Evolutionary conservation across 768 basidiomycete genomes (phyloP).

Genomic region (Amanita exitialis): DNA sequence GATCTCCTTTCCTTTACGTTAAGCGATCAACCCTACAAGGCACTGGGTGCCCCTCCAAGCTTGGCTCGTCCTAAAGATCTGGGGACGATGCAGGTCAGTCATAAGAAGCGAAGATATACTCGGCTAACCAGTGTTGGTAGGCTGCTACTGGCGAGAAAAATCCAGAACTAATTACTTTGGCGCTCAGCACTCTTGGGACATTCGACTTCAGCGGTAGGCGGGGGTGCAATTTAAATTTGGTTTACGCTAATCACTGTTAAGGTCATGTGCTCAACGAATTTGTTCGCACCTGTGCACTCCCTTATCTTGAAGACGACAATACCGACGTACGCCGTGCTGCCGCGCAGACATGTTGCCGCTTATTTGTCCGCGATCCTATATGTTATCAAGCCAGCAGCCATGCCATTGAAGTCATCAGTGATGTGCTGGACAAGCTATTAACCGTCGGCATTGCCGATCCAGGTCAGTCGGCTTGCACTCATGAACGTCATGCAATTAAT

Average conservation of each 20-base stretch:
- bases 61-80: conserved; percentile 44
- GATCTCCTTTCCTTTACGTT: conserved; percentile 77
- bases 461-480: conserved; percentile 36
- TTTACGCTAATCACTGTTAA: conserved; percentile 15
- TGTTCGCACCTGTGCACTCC: conserved; percentile 82
- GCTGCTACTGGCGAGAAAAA: conserved; percentile 45
- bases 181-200: conserved; percentile 75
- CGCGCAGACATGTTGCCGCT: conserved; percentile 82
- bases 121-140: conserved; percentile 15
- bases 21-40: conserved; percentile 77
- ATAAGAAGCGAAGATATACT: neutral
- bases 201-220: conserved; percentile 88
- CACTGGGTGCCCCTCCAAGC: conserved; percentile 74
- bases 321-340: conserved; percentile 82
- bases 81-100: conserved; percentile 34
- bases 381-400: conserved; percentile 94
- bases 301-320: conserved; percentile 90
- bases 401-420: conserved; percentile 93
- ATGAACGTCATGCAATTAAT: neutral
- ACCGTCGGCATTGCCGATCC: conserved; percentile 96
- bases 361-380: conserved; percentile 92
- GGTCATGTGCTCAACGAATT: conserved; percentile 95
- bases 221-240: neutral
- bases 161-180: conserved; percentile 67
- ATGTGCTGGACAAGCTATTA: conserved; percentile 93